These are phyloP conservation scores for Boletus sp. DNA, from an alignment of 768 basidiomycete genomes.

Conservation along the genomic window DNA sequence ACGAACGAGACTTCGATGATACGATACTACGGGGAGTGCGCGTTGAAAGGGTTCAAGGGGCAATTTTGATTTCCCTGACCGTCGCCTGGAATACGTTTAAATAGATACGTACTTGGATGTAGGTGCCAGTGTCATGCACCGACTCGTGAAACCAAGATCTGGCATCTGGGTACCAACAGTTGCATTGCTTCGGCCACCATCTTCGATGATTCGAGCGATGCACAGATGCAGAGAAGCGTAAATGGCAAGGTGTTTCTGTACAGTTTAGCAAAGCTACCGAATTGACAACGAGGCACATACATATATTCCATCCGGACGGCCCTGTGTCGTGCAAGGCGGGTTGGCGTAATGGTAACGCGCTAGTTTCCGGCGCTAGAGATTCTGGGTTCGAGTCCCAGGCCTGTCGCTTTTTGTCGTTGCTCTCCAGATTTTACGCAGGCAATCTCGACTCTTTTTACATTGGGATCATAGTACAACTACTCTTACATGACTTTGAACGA, in stretches of 20 bases:
- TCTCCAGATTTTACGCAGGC: neutral
- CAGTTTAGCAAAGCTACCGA: no score
- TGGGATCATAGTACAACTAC: no score
- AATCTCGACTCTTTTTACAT: neutral
- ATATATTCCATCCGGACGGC: neutral
- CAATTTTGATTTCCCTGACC: neutral
- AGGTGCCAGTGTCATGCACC: no score
- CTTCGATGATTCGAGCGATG: neutral
- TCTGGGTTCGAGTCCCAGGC: conserved; percentile 65
- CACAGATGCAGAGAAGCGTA: neutral
- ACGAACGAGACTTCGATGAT: no score
- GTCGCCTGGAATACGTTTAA: neutral
- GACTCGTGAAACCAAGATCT: no score
- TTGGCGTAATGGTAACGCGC: conserved; percentile 67
- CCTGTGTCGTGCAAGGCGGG: conserved; percentile 34
- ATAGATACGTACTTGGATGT: no score
- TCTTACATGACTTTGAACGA: no score
- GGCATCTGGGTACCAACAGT: no score
- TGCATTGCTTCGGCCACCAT: no score
- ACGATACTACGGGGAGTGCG: no score
- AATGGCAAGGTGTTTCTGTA: no score
- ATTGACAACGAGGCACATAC: no score
- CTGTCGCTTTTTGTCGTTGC: conserved; percentile 41
- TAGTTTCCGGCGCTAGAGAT: conserved; percentile 65
- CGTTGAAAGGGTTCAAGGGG: neutral